Base-by-base conservation (phyloP, 129 eudicot species). In the Logfia minima region DNA sequence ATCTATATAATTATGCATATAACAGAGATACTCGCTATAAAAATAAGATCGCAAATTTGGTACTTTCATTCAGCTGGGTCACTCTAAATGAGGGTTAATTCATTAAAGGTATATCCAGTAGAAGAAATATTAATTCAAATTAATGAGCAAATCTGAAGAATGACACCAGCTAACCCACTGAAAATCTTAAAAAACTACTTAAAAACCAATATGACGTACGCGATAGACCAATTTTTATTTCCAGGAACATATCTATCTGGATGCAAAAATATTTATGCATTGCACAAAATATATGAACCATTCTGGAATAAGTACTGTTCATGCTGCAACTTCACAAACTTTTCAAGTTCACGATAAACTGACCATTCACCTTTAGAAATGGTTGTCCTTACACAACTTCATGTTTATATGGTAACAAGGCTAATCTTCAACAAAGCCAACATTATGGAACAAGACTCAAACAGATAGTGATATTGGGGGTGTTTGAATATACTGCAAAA, bases 251-350 rank as follows among this genome's bases (percentile, higher is more conserved):
- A 55, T 55, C 9, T n/a, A 55, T 55, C 9, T 64, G 35, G 41
- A 64, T 28, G 31, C 66, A 22, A 60, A 22, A 3, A 60, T 22
- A 32, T 31, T 13, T 19, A 22, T 22, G 66, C 14, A 60, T 29
- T 11, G 41, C 41, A 64, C 16, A 64, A 63, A 13, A 64, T 29
- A 31, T 29, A 64, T 28, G 35, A 31, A 28, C 41, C 21, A 16
- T 28, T 64, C 11, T 11, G 68, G 34, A 29, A 28, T 63, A 63
- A 23, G 19, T 2, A n/a, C 6, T 6, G 62, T 55, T 55, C 19
- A 64, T 13, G 23, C 62, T 17, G 71, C 66, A 72, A 52, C 29
- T 53, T 72, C 64, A 68, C 31, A 29, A n/a, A 72, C 26, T 4
- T 8, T 53, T 18, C 10, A 19, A 6, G 23, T 71, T 17, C 24